Base-by-base conservation (phyloP, 2,329 filamentous ascomycete genomes). In the Diaporthe longicolla region DNA sequence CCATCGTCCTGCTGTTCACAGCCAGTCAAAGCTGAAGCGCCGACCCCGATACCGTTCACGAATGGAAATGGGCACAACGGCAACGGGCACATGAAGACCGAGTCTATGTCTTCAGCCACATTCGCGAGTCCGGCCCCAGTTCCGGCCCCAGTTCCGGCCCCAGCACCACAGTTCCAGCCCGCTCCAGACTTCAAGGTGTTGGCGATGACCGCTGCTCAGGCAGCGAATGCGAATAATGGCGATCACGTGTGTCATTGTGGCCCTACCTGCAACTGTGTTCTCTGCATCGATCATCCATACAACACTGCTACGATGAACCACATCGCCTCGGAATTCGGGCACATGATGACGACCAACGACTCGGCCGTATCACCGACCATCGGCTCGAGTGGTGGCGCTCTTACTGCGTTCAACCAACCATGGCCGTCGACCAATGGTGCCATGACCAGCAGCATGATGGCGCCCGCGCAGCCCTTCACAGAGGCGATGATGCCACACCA, bases 231-330 rank as follows among this genome's bases (percentile, higher is more conserved):
- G 24, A 55, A 59, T 4, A 11, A 29, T 29, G 74, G 48, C 29
- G 74, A 74, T 52, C 86, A 89, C 76, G 84, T 85, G 32, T 94
- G 92, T 78, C 85, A 85, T 63, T 94, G 92, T 78, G 92, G 92
- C 26, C 89, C 92, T 71, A 84, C 84, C 37, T 94, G 92, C 77
- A 87, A 91, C 77, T 94, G 92, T 79, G 84, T 93, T 48, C 92
- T 91, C 15, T 94, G 92, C 79, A 87, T 90, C 7, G 89, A 89
- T 3, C 92, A 93, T 79, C 91, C 92, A 17, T 92, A 91, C 78
- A 93, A 93, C 77, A 86, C 89, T 10, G 89, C 91, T 29, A 93
- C 89, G 68, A 87, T 85, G 75, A 85, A 84, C 66, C 74, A 75
- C 65, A 74, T 75, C 52, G 71, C 70, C 37, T 70, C 71, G 24